Evolutionary conservation across 805 yeast genomes (phyloP).

Genomic region (Wickerhamiella siamensis): DNA sequence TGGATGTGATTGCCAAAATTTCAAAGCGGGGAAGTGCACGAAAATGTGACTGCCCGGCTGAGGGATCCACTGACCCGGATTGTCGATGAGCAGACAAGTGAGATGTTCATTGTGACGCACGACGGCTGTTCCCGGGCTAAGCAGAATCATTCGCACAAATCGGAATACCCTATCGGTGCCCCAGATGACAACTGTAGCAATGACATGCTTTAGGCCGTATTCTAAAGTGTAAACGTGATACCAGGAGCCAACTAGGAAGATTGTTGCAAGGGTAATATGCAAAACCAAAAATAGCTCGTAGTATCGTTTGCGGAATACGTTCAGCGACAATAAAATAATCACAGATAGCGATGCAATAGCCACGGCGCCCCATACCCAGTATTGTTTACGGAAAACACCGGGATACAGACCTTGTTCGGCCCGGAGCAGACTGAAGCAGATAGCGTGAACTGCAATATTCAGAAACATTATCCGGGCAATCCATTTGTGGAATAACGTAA

Average conservation of each 20-base stretch:
- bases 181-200: constrained; percentile 44
- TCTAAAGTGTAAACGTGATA: constrained; percentile 28
- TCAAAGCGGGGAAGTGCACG: constrained; percentile 34
- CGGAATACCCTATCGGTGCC: constrained; percentile 46
- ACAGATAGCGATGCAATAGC: constrained; percentile 31
- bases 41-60: constrained; percentile 44
- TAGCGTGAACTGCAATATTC: constrained; percentile 43
- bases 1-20: constrained; percentile 62
- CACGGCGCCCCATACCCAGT: constrained; percentile 26
- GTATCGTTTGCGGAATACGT: constrained; percentile 33
- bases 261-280: constrained; percentile 42
- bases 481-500: constrained; percentile 50
- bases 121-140: constrained; percentile 32
- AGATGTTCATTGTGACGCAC: constrained; percentile 22
- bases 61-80: constrained; percentile 34
- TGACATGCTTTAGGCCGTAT: constrained; percentile 10
- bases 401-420: constrained; percentile 17
- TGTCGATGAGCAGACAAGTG: constrained; percentile 16
- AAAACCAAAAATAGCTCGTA: constrained; percentile 46
- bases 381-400: constrained; percentile 12
- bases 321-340: constrained; percentile 36
- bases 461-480: constrained; percentile 38
- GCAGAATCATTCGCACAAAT: constrained; percentile 35
- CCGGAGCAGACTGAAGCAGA: constrained; percentile 28
- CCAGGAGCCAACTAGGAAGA: constrained; percentile 46